These are phyloP conservation scores for Verticillium nubilum DNA, from an alignment of 2,329 filamentous ascomycete species.

Conservation along the genomic window DNA sequence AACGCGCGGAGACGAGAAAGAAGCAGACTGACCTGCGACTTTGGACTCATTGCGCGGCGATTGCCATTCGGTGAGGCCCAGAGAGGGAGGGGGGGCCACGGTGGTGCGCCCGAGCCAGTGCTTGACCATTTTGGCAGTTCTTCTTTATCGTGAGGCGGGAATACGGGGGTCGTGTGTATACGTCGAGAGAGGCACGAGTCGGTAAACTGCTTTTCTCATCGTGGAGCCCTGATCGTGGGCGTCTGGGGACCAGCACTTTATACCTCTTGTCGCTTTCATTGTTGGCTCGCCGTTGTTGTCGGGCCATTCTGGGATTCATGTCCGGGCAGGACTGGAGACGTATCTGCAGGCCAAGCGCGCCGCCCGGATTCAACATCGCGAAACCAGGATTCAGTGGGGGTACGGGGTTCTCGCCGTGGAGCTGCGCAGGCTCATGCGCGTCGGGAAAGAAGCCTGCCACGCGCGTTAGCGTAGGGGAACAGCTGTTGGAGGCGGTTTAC, in stretches of 20 bases:
- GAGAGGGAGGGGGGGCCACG: neutral
- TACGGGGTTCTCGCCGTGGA: neutral
- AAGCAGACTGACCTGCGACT: neutral
- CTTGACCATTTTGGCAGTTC: neutral
- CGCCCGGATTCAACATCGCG: neutral
- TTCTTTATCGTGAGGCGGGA: neutral
- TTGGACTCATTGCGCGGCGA: neutral
- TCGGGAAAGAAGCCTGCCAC: neutral
- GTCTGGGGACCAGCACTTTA: neutral
- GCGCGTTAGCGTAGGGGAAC: neutral
- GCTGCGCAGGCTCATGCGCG: neutral
- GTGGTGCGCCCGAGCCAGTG: neutral
- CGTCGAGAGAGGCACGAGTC: neutral
- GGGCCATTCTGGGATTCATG: neutral
- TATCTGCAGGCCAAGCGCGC: neutral
- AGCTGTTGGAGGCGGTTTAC: neutral
- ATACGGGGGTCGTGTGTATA: neutral
- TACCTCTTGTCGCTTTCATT: neutral
- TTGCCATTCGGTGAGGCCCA: neutral
- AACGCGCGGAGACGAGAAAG: neutral
- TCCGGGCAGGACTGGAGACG: neutral
- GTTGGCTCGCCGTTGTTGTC: neutral
- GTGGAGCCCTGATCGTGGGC: neutral
- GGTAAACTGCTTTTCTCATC: neutral
- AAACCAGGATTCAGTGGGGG: neutral